Evolutionary conservation across 108 stramenopile genomes (phyloP), one percentile per base, ranked within the genome.

Genomic region (Mediolabrus comicus): DNA sequence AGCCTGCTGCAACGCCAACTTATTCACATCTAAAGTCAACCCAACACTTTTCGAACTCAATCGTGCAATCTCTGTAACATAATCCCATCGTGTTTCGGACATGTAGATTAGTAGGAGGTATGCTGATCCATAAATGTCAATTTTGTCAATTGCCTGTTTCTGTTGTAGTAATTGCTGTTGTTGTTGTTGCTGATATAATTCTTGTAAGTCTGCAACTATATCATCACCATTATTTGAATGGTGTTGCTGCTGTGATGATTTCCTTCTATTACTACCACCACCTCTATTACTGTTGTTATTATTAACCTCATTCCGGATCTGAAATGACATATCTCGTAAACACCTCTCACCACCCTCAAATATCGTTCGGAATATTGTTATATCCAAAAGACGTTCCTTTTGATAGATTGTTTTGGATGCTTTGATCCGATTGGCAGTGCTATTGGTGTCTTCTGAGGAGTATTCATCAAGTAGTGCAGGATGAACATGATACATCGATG

Each of bases 21-120:
- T 67, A 63, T 93, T 93, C 24, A 89, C 89, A 71, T 93, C 92
- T 81, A 84, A 77, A 6, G 75, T 79, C 29, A 89, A 58, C 3
- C 77, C 79, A 14, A 81, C 86, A n/a, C 53, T 17, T 59, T 75
- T 65, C 29, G 92, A 87, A 22, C 84, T 67, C 19, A 68, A 30
- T 34, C 59, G 58, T 9, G 92, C 89, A 60, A 89, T 82, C 2
- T 70, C 72, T 3, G 84, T 72, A 0, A 86, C 83, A 14, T 79
- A 77, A 38, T 89, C 89, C 89, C 92, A 93, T 11, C 86, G 62
- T 13, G 65, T 34, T 46, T 89, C 87, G 4, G 85, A 83, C 71
- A 66, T 65, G 73, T 79, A 71, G 11, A 84, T 27, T 59, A 85
- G 49, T 31, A 90, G 52, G 30, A 75, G 17, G 36, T 49, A 75